A percentile compares a stretch with the other conserved stretches of the same genome.
phyloP scores from a whole-genome alignment of 2,329 filamentous ascomycete genomes.

The Fusarium paranaense region DNA sequence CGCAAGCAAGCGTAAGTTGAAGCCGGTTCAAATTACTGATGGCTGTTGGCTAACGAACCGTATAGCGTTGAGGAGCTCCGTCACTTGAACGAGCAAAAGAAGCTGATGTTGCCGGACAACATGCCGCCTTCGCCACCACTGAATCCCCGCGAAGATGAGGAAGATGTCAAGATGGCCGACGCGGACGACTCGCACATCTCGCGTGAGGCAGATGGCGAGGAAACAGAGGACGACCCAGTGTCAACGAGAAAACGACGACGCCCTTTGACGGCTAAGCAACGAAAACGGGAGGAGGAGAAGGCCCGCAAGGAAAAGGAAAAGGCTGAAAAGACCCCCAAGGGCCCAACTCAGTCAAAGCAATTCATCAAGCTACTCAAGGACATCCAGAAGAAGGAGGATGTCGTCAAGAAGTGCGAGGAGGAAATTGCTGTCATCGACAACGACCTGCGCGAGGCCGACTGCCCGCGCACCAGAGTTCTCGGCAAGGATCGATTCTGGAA shows the following conservation, averaged over 20 bases:
- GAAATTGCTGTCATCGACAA: constrained; percentile 89
- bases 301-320: constrained; percentile 66
- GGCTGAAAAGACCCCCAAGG: constrained; percentile 70
- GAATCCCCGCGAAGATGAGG: constrained; percentile 62
- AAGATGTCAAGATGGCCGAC: constrained; percentile 72
- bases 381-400: constrained; percentile 86
- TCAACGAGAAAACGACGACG: constrained; percentile 67
- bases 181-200: constrained; percentile 70
- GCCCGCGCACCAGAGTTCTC: constrained; percentile 87
- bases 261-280: constrained; percentile 71
- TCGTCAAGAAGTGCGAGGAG: constrained; percentile 84
- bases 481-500: constrained; percentile 99
- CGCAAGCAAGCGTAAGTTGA: constrained; percentile 72
- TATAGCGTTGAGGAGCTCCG: constrained; percentile 77
- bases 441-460: constrained; percentile 93
- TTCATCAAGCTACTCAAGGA: constrained; percentile 89
- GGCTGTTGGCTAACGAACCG: constrained; percentile 4
- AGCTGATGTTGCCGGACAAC: constrained; percentile 79
- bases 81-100: constrained; percentile 77
- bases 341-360: constrained; percentile 84
- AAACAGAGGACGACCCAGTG: constrained; percentile 76
- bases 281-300: constrained; percentile 82
- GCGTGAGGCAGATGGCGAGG: constrained; percentile 73
- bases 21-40: neutral
- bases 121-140: constrained; percentile 71